phyloP scores from a whole-genome alignment of 176 grass and related monocot species.

The Tuctoria greenei region DNA sequence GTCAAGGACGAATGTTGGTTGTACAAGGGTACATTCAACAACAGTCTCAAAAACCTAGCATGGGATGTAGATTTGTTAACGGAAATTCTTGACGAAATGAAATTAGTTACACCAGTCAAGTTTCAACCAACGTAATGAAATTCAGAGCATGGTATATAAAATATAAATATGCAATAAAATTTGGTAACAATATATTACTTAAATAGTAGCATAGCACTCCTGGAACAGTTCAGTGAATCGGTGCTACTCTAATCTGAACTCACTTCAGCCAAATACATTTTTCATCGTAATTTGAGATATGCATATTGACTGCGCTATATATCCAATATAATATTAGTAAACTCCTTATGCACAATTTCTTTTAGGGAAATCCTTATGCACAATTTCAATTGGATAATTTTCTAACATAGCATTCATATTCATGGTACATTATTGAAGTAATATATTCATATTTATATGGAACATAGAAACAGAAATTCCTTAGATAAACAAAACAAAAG shows the following conservation, averaged over 20 bases:
- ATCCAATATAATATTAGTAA: too few relatives aligned
- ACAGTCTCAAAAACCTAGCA: slow-evolving; percentile 90
- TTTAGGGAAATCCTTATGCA: too few relatives aligned
- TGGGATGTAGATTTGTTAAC: slow-evolving; percentile 23
- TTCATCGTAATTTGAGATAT: too few relatives aligned
- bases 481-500: slow-evolving; percentile 19
- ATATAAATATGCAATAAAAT: background rate
- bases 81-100: background rate
- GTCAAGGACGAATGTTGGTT: slow-evolving; percentile 98
- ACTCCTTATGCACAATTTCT: too few relatives aligned
- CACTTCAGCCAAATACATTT: background rate
- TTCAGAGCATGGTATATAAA: slow-evolving; percentile 4
- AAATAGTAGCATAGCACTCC: background rate
- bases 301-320: too few relatives aligned
- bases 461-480: slow-evolving; percentile 10
- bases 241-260: slow-evolving; percentile 2
- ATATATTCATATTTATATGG: background rate
- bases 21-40: slow-evolving; percentile 88
- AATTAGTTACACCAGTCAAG: slow-evolving; percentile 12
- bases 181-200: background rate
- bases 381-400: too few relatives aligned
- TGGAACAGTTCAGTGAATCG: background rate
- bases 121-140: background rate
- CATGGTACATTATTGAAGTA: background rate
- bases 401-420: background rate